phyloP scores from a whole-genome alignment of 2,329 filamentous ascomycete species.

The Phyllosticta citriasiana region DNA sequence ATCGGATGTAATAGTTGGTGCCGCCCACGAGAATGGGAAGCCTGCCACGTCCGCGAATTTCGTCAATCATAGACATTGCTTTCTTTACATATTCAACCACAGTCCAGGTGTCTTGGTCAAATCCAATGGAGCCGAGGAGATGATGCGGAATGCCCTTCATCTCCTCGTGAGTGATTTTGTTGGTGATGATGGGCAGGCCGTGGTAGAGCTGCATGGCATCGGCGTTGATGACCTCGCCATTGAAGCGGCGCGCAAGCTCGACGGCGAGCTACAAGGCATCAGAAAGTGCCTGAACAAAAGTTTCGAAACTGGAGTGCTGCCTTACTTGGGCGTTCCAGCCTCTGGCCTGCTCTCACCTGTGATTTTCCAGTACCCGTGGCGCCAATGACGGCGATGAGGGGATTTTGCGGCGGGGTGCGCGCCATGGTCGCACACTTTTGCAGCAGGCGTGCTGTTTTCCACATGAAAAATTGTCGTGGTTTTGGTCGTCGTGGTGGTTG shows the following conservation, averaged over 20 bases:
- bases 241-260: conserved; percentile 69
- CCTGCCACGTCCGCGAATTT: conserved; percentile 68
- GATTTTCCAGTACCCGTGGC: conserved; percentile 92
- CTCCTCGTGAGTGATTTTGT: conserved; percentile 72
- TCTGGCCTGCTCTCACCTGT: conserved; percentile 47
- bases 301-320: not conserved
- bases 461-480: not conserved
- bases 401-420: conserved; percentile 25
- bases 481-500: not conserved
- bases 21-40: conserved; percentile 88
- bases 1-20: conserved; percentile 90
- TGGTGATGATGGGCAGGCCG: conserved; percentile 88
- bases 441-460: not conserved
- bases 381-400: conserved; percentile 73
- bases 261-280: conserved; percentile 63
- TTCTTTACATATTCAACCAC: conserved; percentile 67
- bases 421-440: conserved; percentile 2
- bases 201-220: conserved; percentile 98
- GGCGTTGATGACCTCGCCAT: conserved; percentile 92
- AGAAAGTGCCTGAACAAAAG: conserved; percentile 14
- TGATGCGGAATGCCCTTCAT: conserved; percentile 77
- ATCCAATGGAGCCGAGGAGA: conserved; percentile 66
- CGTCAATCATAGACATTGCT: conserved; percentile 58
- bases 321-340: not conserved
- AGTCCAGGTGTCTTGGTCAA: conserved; percentile 73